Evolutionary conservation across 108 stramenopile species (phyloP).

Genomic region (Aurantiochytrium sp.): DNA sequence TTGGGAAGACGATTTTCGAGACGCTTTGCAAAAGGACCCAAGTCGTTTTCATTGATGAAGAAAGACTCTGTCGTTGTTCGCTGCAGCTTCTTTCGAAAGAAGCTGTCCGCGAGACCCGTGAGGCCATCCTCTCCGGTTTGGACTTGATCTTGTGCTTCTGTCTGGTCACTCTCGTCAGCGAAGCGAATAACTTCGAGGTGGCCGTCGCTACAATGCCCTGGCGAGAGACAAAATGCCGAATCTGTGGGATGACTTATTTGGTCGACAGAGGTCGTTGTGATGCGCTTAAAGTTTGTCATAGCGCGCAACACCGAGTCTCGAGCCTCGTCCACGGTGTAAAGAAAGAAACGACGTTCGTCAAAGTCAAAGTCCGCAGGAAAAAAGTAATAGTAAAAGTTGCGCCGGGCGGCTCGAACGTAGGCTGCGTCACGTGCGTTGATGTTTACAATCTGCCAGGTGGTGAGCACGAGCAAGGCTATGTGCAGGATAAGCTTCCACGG

Average conservation of each 20-base stretch:
- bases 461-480: background rate
- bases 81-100: background rate
- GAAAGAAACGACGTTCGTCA: background rate
- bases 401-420: background rate
- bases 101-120: background rate
- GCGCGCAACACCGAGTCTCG: background rate
- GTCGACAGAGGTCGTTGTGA: background rate
- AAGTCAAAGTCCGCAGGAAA: background rate
- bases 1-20: background rate
- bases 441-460: background rate
- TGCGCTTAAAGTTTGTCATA: background rate
- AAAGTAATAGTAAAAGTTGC: conserved; percentile 10
- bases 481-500: background rate
- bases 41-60: background rate
- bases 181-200: background rate
- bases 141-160: background rate
- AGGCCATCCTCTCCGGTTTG: background rate
- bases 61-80: background rate
- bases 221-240: background rate
- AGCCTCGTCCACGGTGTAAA: background rate
- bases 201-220: background rate
- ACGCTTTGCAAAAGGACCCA: background rate
- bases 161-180: background rate
- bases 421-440: background rate
- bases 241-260: background rate